Conservation (phyloP, 148 eudicot genomes). For the Vaccinium myrtillus region DNA sequence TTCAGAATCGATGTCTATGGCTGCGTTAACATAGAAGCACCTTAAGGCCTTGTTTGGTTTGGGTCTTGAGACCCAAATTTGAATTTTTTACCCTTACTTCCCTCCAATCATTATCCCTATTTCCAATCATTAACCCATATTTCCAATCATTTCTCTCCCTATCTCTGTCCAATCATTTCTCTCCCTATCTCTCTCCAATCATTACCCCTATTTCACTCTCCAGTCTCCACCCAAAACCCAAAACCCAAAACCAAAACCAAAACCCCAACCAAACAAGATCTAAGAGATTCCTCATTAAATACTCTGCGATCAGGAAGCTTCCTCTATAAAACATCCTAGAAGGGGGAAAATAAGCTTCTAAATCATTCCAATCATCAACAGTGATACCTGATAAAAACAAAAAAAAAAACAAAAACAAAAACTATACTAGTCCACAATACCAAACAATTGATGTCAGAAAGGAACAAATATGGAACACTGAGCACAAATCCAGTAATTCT, state of each 20-base stretch:
- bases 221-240: no score
- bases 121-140: no score
- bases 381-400: background rate
- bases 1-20: background rate
- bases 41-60: background rate
- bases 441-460: background rate
- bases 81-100: no score
- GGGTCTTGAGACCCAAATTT: no score
- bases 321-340: background rate
- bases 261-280: no score
- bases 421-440: slow-evolving; percentile 2
- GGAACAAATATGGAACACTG: background rate
- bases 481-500: background rate
- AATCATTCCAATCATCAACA: background rate
- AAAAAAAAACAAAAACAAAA: background rate
- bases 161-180: no score
- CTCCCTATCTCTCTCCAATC: no score
- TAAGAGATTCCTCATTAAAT: background rate
- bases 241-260: no score
- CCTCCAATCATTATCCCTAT: no score
- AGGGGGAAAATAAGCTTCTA: background rate
- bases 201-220: no score
- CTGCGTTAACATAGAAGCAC: background rate
- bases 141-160: no score
- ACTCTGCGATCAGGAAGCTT: background rate